A percentile compares a stretch with the other conserved stretches of the same genome.
Evolutionary conservation across 345 rosid species (phyloP).

Genomic region (Eutrema yunnanense): DNA sequence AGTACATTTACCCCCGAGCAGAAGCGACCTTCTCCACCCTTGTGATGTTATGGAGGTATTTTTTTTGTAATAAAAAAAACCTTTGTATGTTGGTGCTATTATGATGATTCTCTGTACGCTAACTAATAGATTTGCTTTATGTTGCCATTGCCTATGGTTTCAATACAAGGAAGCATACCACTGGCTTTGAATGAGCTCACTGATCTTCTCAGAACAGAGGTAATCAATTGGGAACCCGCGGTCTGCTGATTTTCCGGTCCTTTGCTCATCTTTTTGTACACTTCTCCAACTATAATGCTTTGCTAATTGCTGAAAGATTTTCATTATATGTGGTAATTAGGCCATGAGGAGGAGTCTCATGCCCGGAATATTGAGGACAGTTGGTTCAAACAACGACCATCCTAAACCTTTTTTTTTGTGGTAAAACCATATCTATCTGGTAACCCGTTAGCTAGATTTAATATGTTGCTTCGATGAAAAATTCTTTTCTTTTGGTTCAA

Average conservation of each 20-base stretch:
- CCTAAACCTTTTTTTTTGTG: too few species aligned
- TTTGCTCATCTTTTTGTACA: too few species aligned
- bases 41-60: conserved; percentile 95
- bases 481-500: conserved; percentile 13
- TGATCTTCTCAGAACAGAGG: conserved; percentile 82
- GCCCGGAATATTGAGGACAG: too few species aligned
- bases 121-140: conserved; percentile 6
- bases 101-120: background rate
- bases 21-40: conserved; percentile 89
- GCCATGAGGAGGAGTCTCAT: too few species aligned
- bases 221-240: conserved; percentile 73
- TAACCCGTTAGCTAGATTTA: too few species aligned
- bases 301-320: background rate
- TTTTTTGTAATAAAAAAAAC: too few species aligned
- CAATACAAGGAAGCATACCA: conserved; percentile 64
- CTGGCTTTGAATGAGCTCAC: conserved; percentile 65
- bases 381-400: too few species aligned
- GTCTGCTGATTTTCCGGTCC: conserved; percentile 49
- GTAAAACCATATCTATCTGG: too few species aligned
- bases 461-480: too few species aligned
- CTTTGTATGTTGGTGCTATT: background rate
- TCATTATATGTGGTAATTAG: too few species aligned
- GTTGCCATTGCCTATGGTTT: conserved; percentile 95
- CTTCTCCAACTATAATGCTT: background rate
- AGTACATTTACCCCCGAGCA: conserved; percentile 74